Base-by-base conservation (phyloP, 768 basidiomycete genomes). In the Xerocomellus chrysenteron region DNA sequence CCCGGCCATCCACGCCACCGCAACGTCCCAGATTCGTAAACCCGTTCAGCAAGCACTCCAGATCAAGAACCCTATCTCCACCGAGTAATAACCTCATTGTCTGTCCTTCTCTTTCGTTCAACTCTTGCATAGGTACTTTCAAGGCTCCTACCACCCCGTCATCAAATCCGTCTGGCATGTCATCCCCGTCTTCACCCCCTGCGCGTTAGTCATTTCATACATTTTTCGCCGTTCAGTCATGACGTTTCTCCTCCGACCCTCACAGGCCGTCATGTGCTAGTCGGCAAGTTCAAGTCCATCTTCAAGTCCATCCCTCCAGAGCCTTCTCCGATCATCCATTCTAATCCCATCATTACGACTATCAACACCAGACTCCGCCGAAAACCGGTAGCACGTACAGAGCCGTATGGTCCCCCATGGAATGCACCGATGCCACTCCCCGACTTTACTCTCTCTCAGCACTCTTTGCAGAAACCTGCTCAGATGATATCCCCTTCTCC, bases 361-460 rank as follows among this genome's bases (percentile, higher is more conserved):
- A 44, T 61, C 52, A 55, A 47, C 5, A 46, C 62, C 10, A 65
- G 53, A 37, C 60, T 65, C 33, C 60, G 65, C 17, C 55, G 58
- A 49, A 72, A 65, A 42, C 65, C 69, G 4, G 63, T 63, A 5
- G 54, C 65, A 36, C 74, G 74, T 17, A 75, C 75, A 12, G 74
- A 75, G 17, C 74, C 75, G 5, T 75, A 75, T 26, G 69, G 72
- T 12, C 67, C 73, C 36, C 74, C 75, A 5, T 75, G 73, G 62
- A 76, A 73, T 56, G 68, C 63, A 17, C 54, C 57, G 2, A 71
- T 71, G 69, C 68, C 68, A 17, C 41, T 54, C n/a, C 46, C 37
- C 13, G 61, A 66, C 17, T 41, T 26, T 1, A 10, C 8, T 41
- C 47, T 50, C 14, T 26, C 56, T 12, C 50, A 32, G 7, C 55